Conservation (phyloP, 441 rosid species). For the Melastoma candidum region DNA sequence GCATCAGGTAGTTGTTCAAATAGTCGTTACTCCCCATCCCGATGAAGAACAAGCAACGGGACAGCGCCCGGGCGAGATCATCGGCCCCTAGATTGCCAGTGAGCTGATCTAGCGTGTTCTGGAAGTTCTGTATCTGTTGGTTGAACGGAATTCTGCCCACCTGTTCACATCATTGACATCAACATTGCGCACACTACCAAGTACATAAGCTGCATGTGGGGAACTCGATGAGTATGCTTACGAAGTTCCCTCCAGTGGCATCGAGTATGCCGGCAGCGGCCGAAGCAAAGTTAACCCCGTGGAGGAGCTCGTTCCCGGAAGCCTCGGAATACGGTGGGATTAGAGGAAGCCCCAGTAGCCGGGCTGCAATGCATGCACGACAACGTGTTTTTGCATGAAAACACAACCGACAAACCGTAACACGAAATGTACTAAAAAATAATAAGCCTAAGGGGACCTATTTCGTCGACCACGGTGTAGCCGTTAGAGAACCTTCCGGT, state of each 20-base stretch:
- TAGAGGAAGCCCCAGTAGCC: slow-evolving; percentile 66
- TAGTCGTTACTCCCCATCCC: slow-evolving; percentile 99
- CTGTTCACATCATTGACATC: slow-evolving; percentile 21
- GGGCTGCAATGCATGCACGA: slow-evolving; percentile 42
- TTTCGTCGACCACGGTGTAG: slow-evolving; percentile 83
- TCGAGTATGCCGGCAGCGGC: slow-evolving; percentile 96
- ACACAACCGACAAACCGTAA: background rate
- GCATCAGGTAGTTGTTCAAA: slow-evolving; percentile 88
- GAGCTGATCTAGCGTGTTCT: slow-evolving; percentile 62
- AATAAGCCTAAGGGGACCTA: slow-evolving; percentile 29
- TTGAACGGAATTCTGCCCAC: slow-evolving; percentile 80
- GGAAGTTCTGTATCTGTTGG: slow-evolving; percentile 70
- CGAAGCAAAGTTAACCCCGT: slow-evolving; percentile 87
- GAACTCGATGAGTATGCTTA: slow-evolving; percentile 22
- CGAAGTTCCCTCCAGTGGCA: slow-evolving; percentile 82
- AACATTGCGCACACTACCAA: background rate
- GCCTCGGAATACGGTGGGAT: slow-evolving; percentile 77
- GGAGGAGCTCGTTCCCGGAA: slow-evolving; percentile 58
- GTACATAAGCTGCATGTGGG: background rate
- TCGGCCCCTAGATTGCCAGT: slow-evolving; percentile 44
- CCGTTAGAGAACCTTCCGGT: slow-evolving; percentile 96
- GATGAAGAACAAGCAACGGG: slow-evolving; percentile 56
- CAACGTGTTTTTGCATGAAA: background rate
- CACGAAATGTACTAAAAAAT: background rate
- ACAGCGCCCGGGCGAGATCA: slow-evolving; percentile 36